Evolutionary conservation across 148 eudicot species (phyloP).

Genomic region (Heliosperma pusillum): DNA sequence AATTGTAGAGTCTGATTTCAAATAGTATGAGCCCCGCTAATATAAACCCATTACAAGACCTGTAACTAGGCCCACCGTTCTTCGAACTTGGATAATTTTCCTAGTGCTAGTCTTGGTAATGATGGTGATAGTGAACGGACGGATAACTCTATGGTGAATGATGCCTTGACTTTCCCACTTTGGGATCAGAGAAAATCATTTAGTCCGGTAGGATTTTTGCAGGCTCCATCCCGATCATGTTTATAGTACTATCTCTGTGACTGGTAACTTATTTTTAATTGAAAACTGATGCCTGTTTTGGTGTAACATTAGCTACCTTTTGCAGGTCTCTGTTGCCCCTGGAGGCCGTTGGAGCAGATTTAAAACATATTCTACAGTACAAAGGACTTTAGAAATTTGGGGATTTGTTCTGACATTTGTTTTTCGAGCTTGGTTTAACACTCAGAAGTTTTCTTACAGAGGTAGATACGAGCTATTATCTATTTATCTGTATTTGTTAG

Average conservation of each 20-base stretch:
- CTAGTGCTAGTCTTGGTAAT: background rate
- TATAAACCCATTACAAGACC: background rate
- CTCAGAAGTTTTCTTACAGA: slow-evolving; percentile 85
- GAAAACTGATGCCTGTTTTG: background rate
- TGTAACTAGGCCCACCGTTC: too few species aligned
- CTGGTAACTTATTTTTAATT: slow-evolving; percentile 2
- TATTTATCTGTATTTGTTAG: background rate
- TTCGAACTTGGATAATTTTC: too few species aligned
- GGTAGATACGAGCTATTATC: slow-evolving; percentile 40
- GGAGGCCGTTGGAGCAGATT: slow-evolving; percentile 98
- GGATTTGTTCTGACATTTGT: slow-evolving; percentile 78
- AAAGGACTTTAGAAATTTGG: slow-evolving; percentile 97
- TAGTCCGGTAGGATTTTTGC: background rate
- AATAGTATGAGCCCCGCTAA: background rate
- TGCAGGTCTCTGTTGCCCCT: slow-evolving; percentile 93
- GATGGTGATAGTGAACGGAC: too few species aligned
- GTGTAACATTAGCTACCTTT: slow-evolving; percentile 19
- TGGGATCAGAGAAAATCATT: background rate
- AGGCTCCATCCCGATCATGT: background rate
- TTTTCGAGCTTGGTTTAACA: slow-evolving; percentile 71
- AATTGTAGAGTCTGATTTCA: background rate
- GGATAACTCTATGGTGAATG: too few species aligned
- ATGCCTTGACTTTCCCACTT: too few species aligned
- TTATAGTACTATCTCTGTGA: background rate
- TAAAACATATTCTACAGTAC: slow-evolving; percentile 93